These are phyloP conservation scores for Termitomyces bulborhizus DNA, from an alignment of 768 basidiomycete species.

Conservation along the genomic window DNA sequence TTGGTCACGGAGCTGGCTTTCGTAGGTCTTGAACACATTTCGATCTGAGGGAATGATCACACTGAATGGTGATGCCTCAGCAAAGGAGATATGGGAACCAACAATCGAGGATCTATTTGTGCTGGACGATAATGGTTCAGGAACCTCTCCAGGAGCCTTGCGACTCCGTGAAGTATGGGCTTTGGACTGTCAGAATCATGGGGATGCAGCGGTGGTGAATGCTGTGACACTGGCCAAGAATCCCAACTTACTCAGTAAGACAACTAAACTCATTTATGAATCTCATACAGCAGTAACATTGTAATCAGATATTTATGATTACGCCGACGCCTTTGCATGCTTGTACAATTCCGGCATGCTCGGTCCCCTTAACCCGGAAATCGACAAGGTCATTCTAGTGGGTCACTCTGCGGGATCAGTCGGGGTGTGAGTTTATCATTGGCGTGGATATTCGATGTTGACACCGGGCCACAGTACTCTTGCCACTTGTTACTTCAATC, in stretches of 20 bases:
- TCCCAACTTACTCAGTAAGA: slow-evolving; percentile 15
- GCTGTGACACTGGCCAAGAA: slow-evolving; percentile 17
- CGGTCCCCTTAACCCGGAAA: slow-evolving; percentile 15
- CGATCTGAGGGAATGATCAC: not conserved
- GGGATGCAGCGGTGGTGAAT: slow-evolving; percentile 29
- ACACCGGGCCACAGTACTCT: slow-evolving; percentile 14
- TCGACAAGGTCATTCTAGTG: slow-evolving; percentile 21
- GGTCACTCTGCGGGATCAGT: slow-evolving; percentile 27
- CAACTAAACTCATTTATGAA: not conserved
- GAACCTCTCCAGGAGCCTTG: not conserved
- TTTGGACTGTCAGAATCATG: slow-evolving; percentile 33
- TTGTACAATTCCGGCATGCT: slow-evolving; percentile 21
- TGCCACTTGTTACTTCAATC: slow-evolving; percentile 18
- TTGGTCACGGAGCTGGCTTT: slow-evolving; percentile 25
- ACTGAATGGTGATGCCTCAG: slow-evolving; percentile 11
- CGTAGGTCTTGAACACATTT: slow-evolving; percentile 13
- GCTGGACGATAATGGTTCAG: slow-evolving; percentile 12
- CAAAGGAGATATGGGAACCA: slow-evolving; percentile 36
- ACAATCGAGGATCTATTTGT: slow-evolving; percentile 25
- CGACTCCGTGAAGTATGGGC: slow-evolving; percentile 29
- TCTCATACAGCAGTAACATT: not conserved
- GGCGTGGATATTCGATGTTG: not conserved
- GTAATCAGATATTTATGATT: slow-evolving; percentile 22
- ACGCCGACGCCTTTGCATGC: slow-evolving; percentile 22
- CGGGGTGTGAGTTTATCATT: slow-evolving; percentile 17